Percentiles rank a stretch among this genome's conserved stretches.
phyloP scores from a whole-genome alignment of 768 basidiomycete species.

The Phaeotremella skinneri region DNA sequence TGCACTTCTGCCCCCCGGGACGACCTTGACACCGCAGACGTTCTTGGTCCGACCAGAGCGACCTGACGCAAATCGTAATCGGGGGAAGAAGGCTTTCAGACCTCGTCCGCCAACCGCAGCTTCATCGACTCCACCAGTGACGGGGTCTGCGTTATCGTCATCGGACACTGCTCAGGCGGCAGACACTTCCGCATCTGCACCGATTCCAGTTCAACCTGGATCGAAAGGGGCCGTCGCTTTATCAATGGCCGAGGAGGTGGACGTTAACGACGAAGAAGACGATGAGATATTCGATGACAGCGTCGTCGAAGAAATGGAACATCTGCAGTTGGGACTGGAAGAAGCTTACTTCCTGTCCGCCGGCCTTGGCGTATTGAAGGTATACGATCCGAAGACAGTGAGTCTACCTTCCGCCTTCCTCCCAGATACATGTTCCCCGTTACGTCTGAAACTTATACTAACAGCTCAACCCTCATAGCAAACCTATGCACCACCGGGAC shows the following conservation, averaged over 20 bases:
- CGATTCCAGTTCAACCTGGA: too few species aligned
- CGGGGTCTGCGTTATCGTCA: not conserved
- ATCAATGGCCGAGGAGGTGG: constrained; percentile 29
- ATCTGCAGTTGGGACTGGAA: constrained; percentile 81
- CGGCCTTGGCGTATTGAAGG: constrained; percentile 75
- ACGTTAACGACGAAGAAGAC: constrained; percentile 50
- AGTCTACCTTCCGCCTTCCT: constrained; percentile 32
- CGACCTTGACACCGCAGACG: constrained; percentile 46
- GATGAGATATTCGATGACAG: constrained; percentile 54
- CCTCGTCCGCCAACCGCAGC: constrained; percentile 13
- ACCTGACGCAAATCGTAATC: constrained; percentile 43
- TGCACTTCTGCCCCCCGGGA: constrained; percentile 4
- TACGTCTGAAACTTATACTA: constrained; percentile 47
- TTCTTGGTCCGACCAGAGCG: constrained; percentile 49
- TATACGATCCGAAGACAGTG: constrained; percentile 68
- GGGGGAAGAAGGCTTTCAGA: constrained; percentile 39
- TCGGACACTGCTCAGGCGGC: too few species aligned
- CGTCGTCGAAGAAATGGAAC: constrained; percentile 71
- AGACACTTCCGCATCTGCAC: too few species aligned
- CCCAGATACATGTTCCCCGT: not conserved
- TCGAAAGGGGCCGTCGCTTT: too few species aligned
- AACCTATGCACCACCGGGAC: constrained; percentile 23
- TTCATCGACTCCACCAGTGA: not conserved
- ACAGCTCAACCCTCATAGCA: constrained; percentile 57
- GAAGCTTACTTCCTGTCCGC: constrained; percentile 88